Evolutionary conservation across 768 basidiomycete genomes (phyloP).

Genomic region (Termitomyces sp.): DNA sequence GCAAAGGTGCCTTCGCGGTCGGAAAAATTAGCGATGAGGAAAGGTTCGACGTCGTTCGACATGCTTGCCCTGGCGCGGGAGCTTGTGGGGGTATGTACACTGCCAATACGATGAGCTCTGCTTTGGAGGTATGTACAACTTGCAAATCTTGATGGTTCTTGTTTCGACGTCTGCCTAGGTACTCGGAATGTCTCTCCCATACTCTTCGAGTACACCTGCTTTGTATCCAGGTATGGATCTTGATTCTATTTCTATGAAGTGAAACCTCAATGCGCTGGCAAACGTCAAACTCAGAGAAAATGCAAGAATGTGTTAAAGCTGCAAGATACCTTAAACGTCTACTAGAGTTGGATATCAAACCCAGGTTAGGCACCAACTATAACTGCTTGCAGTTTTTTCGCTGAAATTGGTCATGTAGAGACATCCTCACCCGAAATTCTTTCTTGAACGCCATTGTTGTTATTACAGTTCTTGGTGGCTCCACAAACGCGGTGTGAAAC

Average conservation of each 20-base stretch:
- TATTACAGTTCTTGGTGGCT: slow-evolving; percentile 77
- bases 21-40: slow-evolving; percentile 79
- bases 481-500: slow-evolving; percentile 71
- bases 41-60: slow-evolving; percentile 77
- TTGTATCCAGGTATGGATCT: slow-evolving; percentile 48
- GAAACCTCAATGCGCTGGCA: neutral
- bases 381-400: neutral
- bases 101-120: slow-evolving; percentile 87
- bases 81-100: slow-evolving; percentile 90
- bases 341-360: slow-evolving; percentile 76
- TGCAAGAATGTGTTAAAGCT: slow-evolving; percentile 76
- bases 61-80: slow-evolving; percentile 82
- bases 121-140: slow-evolving; percentile 46
- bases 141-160: neutral
- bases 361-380: slow-evolving; percentile 38
- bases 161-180: slow-evolving; percentile 26
- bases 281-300: slow-evolving; percentile 50
- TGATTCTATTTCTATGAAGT: neutral
- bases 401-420: slow-evolving; percentile 18
- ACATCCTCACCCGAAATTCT: slow-evolving; percentile 40
- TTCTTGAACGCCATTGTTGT: slow-evolving; percentile 85
- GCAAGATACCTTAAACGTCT: slow-evolving; percentile 72
- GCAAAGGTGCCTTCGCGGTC: slow-evolving; percentile 66
- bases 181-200: slow-evolving; percentile 81
- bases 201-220: slow-evolving; percentile 76